Conservation (phyloP, 768 basidiomycete species). For the Leucosporidium creatinivorum region DNA sequence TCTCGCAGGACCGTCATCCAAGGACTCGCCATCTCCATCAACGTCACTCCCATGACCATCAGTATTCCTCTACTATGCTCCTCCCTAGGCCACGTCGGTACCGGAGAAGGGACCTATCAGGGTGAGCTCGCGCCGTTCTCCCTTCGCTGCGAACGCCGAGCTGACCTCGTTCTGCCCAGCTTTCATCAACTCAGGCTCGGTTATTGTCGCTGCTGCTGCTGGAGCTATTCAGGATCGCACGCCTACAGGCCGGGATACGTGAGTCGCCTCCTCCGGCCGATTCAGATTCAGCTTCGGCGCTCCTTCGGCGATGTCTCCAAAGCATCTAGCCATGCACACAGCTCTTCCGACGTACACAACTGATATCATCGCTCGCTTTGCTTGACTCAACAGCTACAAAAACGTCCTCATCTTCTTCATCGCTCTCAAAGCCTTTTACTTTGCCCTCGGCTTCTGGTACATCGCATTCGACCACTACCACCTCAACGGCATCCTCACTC, state of each 20-base stretch:
- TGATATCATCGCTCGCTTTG: too few species aligned
- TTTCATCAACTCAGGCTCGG: conserved; percentile 14
- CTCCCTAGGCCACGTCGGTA: too few species aligned
- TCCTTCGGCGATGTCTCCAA: too few species aligned
- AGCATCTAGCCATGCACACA: too few species aligned
- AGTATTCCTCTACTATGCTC: conserved; percentile 8
- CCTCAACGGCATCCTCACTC: conserved; percentile 13
- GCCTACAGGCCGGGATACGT: neutral
- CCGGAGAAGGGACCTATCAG: neutral
- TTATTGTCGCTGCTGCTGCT: conserved; percentile 4
- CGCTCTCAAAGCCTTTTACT: conserved; percentile 8
- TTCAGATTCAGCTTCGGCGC: neutral
- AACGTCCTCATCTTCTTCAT: neutral
- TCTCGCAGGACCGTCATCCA: conserved; percentile 3
- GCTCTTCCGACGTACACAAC: too few species aligned
- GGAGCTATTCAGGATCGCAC: neutral
- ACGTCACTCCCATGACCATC: conserved; percentile 15
- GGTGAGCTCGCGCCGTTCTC: neutral
- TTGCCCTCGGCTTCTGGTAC: conserved; percentile 15
- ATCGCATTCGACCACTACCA: neutral
- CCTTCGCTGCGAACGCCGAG: too few species aligned
- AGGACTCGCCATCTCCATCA: conserved; percentile 17
- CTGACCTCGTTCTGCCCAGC: neutral
- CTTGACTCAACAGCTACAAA: neutral
- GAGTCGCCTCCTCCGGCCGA: too few species aligned